Base-by-base conservation (phyloP, 345 rosid species). In the Alliaria petiolata region DNA sequence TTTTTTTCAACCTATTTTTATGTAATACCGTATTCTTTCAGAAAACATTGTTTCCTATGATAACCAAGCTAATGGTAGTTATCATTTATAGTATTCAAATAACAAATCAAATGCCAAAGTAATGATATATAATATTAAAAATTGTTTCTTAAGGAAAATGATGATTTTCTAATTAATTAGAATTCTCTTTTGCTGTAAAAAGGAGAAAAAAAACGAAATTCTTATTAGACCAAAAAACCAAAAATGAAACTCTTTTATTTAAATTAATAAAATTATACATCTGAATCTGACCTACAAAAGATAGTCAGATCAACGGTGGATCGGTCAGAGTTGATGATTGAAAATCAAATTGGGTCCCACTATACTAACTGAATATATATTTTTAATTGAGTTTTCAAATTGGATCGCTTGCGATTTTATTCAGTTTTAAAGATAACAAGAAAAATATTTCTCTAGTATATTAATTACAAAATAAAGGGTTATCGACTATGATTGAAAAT, bases 71-170 rank as follows among this genome's bases (percentile, higher is more conserved):
- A n/a, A n/a, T n/a, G n/a, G n/a, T n/a, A 44, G 64, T 35, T 10
- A 73, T 52, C 35, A 26, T 39, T 46, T 44, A 4, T 31, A 47
- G 66, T 9, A 73, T 43, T 31, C 65, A 64, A 55, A 38, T 17
- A 38, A 7, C 71, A 46, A 65, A 73, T 38, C 59, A 65, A 65
- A 65, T 47, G 28, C 52, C 35, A 34, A 73, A 65, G 77, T 71
- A 65, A 65, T 65, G 71, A 65, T 47, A 46, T 4, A 43, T n/a
- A n/a, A n/a, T 65, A 36, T 65, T 73, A 57, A 65, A 22, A 65
- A 73, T 57, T 73, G 77, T 65, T 57, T 65, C 36, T 52, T n/a
- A 73, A 73, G 77, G 35, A 49, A 73, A 73, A 73, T 73, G 71
- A 65, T 73, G 65, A 8, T 38, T 64, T n/a, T 28, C 0, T 14